A percentile compares a stretch with the other conserved stretches of the same genome.
These are phyloP conservation scores for Hypomontagnella submonticulosa DNA, from an alignment of 495 filamentous ascomycete species.

Conservation along the genomic window DNA sequence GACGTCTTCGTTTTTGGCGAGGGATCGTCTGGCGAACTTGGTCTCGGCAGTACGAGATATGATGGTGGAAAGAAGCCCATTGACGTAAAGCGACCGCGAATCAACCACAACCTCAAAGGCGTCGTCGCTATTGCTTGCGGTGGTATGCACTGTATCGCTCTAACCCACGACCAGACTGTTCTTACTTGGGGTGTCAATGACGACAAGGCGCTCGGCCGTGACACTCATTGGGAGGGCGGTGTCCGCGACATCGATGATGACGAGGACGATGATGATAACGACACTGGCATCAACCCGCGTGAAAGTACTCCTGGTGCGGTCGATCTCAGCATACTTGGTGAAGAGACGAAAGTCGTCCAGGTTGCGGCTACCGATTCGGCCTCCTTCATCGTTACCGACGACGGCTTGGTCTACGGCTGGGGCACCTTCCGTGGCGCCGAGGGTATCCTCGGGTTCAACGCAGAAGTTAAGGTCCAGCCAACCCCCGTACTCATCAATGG, in stretches of 20 bases:
- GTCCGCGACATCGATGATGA: constrained; percentile 60
- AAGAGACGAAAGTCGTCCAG: constrained; percentile 65
- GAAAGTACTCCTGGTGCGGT: constrained; percentile 67
- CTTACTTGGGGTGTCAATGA: constrained; percentile 81
- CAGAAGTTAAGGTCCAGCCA: constrained; percentile 47
- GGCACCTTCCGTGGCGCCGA: constrained; percentile 76
- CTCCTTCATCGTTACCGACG: constrained; percentile 71
- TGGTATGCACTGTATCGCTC: constrained; percentile 73
- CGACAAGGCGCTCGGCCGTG: constrained; percentile 72
- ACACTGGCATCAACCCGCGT: constrained; percentile 64
- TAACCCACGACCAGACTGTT: constrained; percentile 73
- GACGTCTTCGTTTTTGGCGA: constrained; percentile 68
- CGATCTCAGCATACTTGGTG: constrained; percentile 62
- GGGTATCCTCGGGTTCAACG: constrained; percentile 76
- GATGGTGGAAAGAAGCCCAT: constrained; percentile 64
- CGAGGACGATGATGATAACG: constrained; percentile 61
- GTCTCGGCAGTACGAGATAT: constrained; percentile 56
- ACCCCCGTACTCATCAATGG: constrained; percentile 53
- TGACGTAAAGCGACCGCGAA: constrained; percentile 65
- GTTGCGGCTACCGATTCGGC: constrained; percentile 71
- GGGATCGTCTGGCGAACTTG: constrained; percentile 65
- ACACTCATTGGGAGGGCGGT: constrained; percentile 65
- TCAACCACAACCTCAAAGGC: constrained; percentile 63
- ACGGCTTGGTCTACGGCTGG: constrained; percentile 76
- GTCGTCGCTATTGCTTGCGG: constrained; percentile 72